Evolutionary conservation across 768 basidiomycete species (phyloP).

Genomic region (Coprinopsis strossmayeri): DNA sequence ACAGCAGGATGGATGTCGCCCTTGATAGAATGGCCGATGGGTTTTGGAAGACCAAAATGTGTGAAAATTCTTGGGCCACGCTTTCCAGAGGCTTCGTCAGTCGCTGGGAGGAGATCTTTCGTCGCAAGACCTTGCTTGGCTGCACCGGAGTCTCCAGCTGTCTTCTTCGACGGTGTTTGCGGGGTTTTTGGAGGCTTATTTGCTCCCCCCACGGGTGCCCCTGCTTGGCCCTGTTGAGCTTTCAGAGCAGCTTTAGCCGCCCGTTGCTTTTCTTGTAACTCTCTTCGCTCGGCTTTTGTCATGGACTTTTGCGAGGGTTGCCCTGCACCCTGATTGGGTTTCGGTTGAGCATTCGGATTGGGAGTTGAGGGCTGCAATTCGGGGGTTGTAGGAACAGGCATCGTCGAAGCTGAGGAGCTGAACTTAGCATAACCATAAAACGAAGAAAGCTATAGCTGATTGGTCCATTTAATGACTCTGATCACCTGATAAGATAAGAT

Average conservation of each 20-base stretch:
- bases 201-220: slow-evolving; percentile 14
- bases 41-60: slow-evolving; percentile 76
- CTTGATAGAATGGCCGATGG: slow-evolving; percentile 46
- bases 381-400: too few species aligned
- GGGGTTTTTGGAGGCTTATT: slow-evolving; percentile 21
- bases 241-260: slow-evolving; percentile 63
- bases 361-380: too few species aligned
- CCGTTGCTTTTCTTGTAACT: slow-evolving; percentile 72
- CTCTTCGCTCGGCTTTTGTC: slow-evolving; percentile 76
- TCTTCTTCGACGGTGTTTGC: slow-evolving; percentile 26
- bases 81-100: slow-evolving; percentile 31
- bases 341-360: background rate
- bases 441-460: background rate
- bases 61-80: slow-evolving; percentile 79
- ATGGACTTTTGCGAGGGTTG: slow-evolving; percentile 60
- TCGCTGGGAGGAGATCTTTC: too few species aligned
- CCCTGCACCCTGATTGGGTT: slow-evolving; percentile 16
- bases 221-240: slow-evolving; percentile 16
- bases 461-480: background rate
- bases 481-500: background rate
- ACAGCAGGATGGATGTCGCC: slow-evolving; percentile 91
- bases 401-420: too few species aligned
- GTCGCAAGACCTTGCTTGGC: slow-evolving; percentile 18
- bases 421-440: too few species aligned
- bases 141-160: slow-evolving; percentile 16